A percentile compares a stretch with the other conserved stretches of the same genome.
Evolutionary conservation across 192 early-diverging fungal genomes (phyloP).

Genomic region (Obelidium mucronatum): DNA sequence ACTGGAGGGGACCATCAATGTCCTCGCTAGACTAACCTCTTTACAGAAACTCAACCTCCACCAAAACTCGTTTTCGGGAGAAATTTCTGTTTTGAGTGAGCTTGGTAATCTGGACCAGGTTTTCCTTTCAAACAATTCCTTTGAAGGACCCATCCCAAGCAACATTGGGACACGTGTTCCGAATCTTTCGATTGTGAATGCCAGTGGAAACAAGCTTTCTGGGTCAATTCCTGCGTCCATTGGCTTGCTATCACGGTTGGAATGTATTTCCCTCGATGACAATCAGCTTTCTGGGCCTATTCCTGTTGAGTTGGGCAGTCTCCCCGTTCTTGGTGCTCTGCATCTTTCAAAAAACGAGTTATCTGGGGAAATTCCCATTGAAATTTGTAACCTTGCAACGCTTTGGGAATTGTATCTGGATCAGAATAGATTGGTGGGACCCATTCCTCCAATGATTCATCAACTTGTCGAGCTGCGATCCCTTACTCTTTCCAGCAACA

Average conservation of each 20-base stretch:
- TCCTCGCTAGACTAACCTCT: neutral
- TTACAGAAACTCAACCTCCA: slow-evolving; percentile 2
- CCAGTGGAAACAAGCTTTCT: neutral
- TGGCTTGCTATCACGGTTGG: neutral
- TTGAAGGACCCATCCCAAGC: neutral
- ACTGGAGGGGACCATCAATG: neutral
- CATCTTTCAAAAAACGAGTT: neutral
- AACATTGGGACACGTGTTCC: neutral
- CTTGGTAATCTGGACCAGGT: neutral
- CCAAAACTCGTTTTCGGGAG: neutral
- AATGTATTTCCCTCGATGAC: neutral
- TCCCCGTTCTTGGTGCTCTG: neutral
- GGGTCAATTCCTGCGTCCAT: neutral
- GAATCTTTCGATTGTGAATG: neutral
- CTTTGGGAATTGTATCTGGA: neutral
- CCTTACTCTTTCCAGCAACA: neutral
- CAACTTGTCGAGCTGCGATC: neutral
- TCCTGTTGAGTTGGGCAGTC: neutral
- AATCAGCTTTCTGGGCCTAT: neutral
- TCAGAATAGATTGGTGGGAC: neutral
- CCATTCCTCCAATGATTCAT: neutral
- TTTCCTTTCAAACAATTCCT: neutral
- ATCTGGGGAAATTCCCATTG: neutral
- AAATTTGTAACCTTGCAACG: neutral
- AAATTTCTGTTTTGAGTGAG: neutral